Evolutionary conservation across 352 stramenopile species (phyloP), one percentile per base, ranked within the genome.

Genomic region (Phytophthora kernoviae): DNA sequence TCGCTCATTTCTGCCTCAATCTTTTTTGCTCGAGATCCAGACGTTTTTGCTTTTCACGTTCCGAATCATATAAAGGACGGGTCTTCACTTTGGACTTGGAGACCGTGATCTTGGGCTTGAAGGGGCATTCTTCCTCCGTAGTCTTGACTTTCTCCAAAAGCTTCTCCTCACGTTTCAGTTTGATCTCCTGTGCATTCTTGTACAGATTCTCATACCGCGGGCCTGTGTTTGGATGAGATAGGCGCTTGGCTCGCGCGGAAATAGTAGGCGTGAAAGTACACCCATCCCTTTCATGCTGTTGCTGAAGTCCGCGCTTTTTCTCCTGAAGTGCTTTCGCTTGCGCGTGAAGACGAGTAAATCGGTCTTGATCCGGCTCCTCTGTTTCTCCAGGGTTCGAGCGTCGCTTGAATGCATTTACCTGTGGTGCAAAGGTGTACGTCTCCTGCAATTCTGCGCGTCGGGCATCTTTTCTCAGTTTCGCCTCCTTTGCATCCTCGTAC

Each of bases 161-260:
- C 52, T 90, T 93, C 32, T 86, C 78, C 32, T 91, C 81, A 9
- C 84, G 69, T 36, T 90, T 92, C 20, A 74, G 68, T 46, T 89
- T 79, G 8, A 92, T 70, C 45, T 88, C 73, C 27, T 83, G 65
- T 9, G 81, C 81, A 2, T 93, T 63, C 24, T 79, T 77, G 53
- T 94, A 94, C 0, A 94, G 45, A 36, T 91, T 90, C 64, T 94
- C 85, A 44, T 84, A 91, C 41, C 83, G 73, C 18, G 79, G 72
- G 2, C 67, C 73, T 8, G 62, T 53, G 3, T 49, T 72, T 15
- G 68, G 70, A 21, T 70, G 62, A 11, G 78, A 36, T 26, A 90
- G 57, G 39, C 75, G 79, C 51, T 82, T 87, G 1, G 79, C 79
- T 51, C 86, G 81, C 7, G 73, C 70, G 0, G 82, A 90, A 24